Evolutionary conservation across 306 rosid genomes (phyloP).

Genomic region (Pyrus betulifolia): DNA sequence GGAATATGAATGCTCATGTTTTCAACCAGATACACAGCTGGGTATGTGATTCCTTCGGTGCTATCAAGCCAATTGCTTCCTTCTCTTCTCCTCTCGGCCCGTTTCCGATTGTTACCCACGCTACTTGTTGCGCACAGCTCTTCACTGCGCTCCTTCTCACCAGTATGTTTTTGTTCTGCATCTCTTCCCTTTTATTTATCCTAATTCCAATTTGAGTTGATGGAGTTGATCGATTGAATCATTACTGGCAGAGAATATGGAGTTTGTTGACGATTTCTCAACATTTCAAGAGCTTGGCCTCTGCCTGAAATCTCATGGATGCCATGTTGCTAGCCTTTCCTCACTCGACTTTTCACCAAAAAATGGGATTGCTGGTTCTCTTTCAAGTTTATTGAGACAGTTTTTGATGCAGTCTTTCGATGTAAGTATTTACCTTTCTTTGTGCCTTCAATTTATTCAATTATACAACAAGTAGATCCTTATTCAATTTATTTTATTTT

Average conservation of each 20-base stretch:
- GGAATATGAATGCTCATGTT: conserved; percentile 47
- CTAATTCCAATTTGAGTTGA: background rate
- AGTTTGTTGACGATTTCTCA: conserved; percentile 74
- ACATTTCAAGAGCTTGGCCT: conserved; percentile 79
- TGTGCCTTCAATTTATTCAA: background rate
- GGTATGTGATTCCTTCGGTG: conserved; percentile 52
- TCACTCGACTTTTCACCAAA: conserved; percentile 59
- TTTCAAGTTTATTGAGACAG: conserved; percentile 69
- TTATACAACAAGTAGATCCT: background rate
- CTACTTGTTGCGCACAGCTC: conserved; percentile 33
- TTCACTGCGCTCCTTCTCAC: conserved; percentile 62
- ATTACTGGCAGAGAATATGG: conserved; percentile 66
- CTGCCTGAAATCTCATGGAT: conserved; percentile 70
- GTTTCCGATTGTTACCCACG: conserved; percentile 47
- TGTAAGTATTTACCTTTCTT: conserved; percentile 27
- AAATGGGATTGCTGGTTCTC: conserved; percentile 80
- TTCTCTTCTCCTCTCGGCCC: conserved; percentile 40
- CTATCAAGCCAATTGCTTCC: conserved; percentile 40
- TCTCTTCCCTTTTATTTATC: background rate
- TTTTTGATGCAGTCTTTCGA: conserved; percentile 44
- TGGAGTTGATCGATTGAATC: background rate
- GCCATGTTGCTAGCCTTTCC: conserved; percentile 76
- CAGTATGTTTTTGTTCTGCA: conserved; percentile 39
- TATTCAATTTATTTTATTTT: background rate
- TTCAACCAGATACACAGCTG: conserved; percentile 56